Base-by-base conservation (phyloP, 139 green algal genomes). In the Tetradesmus obliquus region DNA sequence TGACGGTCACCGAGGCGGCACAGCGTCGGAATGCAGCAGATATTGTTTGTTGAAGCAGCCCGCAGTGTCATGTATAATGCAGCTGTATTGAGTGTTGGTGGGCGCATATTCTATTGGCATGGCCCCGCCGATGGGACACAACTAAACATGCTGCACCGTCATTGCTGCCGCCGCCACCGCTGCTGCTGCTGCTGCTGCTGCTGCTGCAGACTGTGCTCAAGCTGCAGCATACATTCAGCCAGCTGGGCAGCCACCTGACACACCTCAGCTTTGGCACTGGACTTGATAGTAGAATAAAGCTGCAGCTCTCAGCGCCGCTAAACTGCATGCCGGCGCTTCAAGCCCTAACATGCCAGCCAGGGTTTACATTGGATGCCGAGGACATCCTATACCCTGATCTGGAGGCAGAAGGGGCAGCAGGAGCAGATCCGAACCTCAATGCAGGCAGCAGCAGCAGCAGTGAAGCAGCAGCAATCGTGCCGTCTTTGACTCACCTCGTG, bases 171-270 rank as follows among this genome's bases (percentile, higher is more conserved):
- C 32, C 32, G 32, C 32, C 32, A 45, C 8, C 7, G 62, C 62
- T 72, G 62, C 62, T 72, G 62, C 10, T 17, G 62, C 10, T 72
- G 62, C 62, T 76, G 66, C 66, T 72, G 7, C 10, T 72, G 66
- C 17, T 76, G 66, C 66, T 76, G 66, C 66, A 76, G 66, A 19
- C 66, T 24, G 66, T 76, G 15, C 4, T 32, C 5, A 51, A 62
- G 45, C 19, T 86, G 55, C 45, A 86, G 9, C 2, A 86, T 1
- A 13, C 55, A n/a, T 86, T 86, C 13, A 32, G 81, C 12, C 13
- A 24, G 54, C 22, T 86, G 15, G 51, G 81, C 81, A 69, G 81
- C 6, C 81, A 86, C 22, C 13, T 86, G 10, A 86, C 81, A 86
- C 81, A 86, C 6, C 55, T 86, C 45, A 62, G 45, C 54, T 86